phyloP scores from a whole-genome alignment of 1,284 basidiomycete species.

The Gomphus bonarii region DNA sequence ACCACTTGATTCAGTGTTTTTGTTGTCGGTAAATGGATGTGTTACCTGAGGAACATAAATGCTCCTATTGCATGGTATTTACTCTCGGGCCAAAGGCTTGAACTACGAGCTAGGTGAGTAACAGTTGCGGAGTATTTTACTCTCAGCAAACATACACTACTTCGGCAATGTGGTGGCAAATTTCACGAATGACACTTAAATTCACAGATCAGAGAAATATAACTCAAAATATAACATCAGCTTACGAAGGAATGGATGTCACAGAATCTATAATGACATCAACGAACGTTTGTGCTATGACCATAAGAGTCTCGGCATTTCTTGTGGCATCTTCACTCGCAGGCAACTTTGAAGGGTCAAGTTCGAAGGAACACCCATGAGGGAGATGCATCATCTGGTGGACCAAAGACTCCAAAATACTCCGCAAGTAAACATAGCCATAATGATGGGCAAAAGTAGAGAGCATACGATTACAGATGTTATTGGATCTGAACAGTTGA shows the following conservation, averaged over 20 bases:
- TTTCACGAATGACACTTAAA: slow-evolving; percentile 73
- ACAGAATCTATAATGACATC: slow-evolving; percentile 67
- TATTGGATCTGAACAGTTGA: slow-evolving; percentile 77
- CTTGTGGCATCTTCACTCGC: slow-evolving; percentile 50
- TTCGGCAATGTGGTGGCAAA: slow-evolving; percentile 77
- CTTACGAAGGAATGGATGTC: slow-evolving; percentile 66
- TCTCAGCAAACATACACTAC: slow-evolving; percentile 43
- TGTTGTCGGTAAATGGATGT: not conserved
- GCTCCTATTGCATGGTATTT: slow-evolving; percentile 83
- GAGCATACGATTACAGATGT: slow-evolving; percentile 73
- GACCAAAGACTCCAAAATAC: slow-evolving; percentile 66
- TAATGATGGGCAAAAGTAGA: slow-evolving; percentile 79
- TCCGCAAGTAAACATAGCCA: slow-evolving; percentile 81
- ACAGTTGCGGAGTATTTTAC: not conserved
- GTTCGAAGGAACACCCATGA: slow-evolving; percentile 64
- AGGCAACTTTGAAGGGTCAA: slow-evolving; percentile 59
- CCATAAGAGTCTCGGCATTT: slow-evolving; percentile 64
- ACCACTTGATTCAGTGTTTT: not conserved
- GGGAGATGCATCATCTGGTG: slow-evolving; percentile 66
- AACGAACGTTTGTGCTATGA: slow-evolving; percentile 69
- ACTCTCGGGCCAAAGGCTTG: slow-evolving; percentile 70
- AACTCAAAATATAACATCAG: slow-evolving; percentile 4
- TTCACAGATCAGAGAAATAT: not conserved
- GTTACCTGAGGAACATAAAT: slow-evolving; percentile 82
- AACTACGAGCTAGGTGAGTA: slow-evolving; percentile 23